These are phyloP conservation scores for Verticillium klebahnii DNA, from an alignment of 2,329 filamentous ascomycete species.

Conservation along the genomic window DNA sequence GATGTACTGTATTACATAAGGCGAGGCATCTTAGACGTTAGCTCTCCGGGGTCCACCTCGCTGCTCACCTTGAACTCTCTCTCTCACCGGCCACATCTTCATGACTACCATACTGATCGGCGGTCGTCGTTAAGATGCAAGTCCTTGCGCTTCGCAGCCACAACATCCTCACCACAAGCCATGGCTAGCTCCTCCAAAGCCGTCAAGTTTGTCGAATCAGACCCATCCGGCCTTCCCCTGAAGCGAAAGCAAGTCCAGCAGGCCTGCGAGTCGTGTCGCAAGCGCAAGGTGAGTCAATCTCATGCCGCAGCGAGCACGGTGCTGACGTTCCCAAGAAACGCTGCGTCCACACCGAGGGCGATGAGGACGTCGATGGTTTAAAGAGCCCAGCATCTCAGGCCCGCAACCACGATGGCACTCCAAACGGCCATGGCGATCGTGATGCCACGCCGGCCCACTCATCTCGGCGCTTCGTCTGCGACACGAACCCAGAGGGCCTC, in stretches of 20 bases:
- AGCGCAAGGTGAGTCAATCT: constrained; percentile 39
- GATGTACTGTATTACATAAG: no score
- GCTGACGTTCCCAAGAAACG: constrained; percentile 27
- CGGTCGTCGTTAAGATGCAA: background rate
- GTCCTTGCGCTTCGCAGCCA: background rate
- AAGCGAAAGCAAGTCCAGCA: constrained; percentile 58
- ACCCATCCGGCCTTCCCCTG: constrained; percentile 47
- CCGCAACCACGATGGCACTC: background rate
- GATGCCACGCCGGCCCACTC: constrained; percentile 13
- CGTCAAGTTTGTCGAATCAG: constrained; percentile 55
- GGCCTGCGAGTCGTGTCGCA: constrained; percentile 51
- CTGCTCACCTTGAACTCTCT: no score
- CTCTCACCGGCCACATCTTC: no score
- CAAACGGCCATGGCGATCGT: background rate
- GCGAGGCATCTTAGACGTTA: no score
- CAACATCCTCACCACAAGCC: background rate
- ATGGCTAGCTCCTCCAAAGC: constrained; percentile 15
- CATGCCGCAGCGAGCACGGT: background rate
- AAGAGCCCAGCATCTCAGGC: background rate
- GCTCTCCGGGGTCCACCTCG: no score
- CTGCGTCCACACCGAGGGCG: constrained; percentile 34
- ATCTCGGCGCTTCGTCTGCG: constrained; percentile 50
- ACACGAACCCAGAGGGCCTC: constrained; percentile 56
- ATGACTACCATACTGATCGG: background rate
- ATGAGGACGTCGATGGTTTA: constrained; percentile 15